A percentile compares a stretch with the other conserved stretches of the same genome.
phyloP scores from a whole-genome alignment of 306 rosid genomes.

The Trifolium dubium region DNA sequence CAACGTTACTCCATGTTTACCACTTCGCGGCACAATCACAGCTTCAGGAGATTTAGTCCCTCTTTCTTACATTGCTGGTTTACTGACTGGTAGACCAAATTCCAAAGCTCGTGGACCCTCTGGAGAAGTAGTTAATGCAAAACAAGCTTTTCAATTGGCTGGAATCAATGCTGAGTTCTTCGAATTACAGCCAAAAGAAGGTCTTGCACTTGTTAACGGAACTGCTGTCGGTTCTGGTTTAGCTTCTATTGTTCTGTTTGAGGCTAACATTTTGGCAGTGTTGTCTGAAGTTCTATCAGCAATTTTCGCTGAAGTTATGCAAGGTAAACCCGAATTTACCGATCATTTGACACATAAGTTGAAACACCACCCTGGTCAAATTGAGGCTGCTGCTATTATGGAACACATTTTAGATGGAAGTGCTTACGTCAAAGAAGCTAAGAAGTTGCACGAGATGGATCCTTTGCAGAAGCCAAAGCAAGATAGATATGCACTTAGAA shows the following conservation, averaged over 20 bases:
- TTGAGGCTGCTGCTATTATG: background rate
- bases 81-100: background rate
- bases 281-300: background rate
- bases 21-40: background rate
- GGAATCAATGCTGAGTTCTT: background rate
- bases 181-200: background rate
- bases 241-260: background rate
- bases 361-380: background rate
- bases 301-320: background rate
- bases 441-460: background rate
- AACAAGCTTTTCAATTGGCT: background rate
- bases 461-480: background rate
- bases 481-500: background rate
- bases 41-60: background rate
- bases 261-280: background rate
- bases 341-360: background rate
- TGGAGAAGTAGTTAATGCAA: background rate
- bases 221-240: background rate
- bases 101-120: background rate
- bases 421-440: background rate
- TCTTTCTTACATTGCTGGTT: background rate
- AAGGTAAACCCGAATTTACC: background rate
- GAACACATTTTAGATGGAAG: background rate
- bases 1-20: background rate
- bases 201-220: background rate